phyloP scores from a whole-genome alignment of 495 filamentous ascomycete genomes.

The Darksidea phi region DNA sequence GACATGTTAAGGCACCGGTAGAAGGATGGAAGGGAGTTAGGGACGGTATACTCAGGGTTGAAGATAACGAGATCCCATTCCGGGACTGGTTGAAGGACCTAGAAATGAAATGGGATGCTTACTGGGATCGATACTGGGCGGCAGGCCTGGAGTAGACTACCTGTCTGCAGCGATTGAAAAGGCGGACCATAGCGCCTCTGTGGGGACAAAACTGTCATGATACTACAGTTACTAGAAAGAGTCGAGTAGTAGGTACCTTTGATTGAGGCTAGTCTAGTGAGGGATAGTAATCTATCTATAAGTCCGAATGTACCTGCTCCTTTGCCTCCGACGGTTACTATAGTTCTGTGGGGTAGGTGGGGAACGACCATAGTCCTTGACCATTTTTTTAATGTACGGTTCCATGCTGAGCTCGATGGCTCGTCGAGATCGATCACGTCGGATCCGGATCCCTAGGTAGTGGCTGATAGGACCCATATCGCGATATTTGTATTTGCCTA shows the following conservation, averaged over 20 bases:
- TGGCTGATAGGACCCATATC: no score
- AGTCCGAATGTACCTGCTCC: background rate
- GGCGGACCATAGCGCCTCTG: background rate
- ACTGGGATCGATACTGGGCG: background rate
- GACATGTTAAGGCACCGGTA: background rate
- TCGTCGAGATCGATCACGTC: background rate
- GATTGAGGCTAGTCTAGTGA: background rate
- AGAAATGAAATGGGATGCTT: background rate
- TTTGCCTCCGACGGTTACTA: background rate
- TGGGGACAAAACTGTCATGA: background rate
- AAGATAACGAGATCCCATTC: background rate
- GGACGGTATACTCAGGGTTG: background rate
- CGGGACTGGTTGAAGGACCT: background rate
- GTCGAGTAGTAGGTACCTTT: background rate
- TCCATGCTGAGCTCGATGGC: background rate
- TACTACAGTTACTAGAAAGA: background rate
- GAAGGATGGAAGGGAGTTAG: background rate
- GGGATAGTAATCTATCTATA: background rate
- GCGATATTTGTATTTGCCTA: no score
- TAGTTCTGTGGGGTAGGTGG: no score
- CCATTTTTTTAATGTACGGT: background rate
- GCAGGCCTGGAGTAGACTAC: background rate
- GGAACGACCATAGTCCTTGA: no score
- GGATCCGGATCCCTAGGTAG: no score
- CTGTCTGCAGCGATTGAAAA: background rate